Evolutionary conservation across 2,329 filamentous ascomycete genomes (phyloP), one percentile per base, ranked within the genome.

Genomic region (Ustilaginoidea virens): DNA sequence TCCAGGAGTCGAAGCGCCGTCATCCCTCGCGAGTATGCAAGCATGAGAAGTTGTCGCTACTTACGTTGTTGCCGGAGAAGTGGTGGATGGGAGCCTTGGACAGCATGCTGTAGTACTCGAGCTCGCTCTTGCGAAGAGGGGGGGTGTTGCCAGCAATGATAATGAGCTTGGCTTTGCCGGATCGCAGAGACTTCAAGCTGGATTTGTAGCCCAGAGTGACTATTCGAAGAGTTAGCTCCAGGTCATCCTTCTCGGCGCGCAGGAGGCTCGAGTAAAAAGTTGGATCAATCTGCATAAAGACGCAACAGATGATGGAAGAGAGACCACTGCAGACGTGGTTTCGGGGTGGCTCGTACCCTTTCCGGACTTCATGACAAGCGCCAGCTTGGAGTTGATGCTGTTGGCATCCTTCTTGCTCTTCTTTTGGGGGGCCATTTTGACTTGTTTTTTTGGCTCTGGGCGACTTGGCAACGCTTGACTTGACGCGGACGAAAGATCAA

Each of bases 11-110:
- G n/a, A n/a, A n/a, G n/a, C n/a, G n/a, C n/a, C n/a, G n/a, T 32
- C 24, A 29, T 38, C 38, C 35, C 37, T 27, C 17, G 26, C n/a
- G 12, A 12, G 14, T 12, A 12, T 9, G 24, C 13, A 13, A 6
- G 11, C 7, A 17, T 7, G 15, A 6, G 15, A 14, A 28, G 18
- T 12, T 23, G 5, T 10, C 15, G 25, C 6, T 36, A 83, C 87
- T 79, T 78, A 96, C 87, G 75, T 96, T 96, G 78, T 92, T 93
- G 53, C 90, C 90, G 47, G 72, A 72, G 69, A 94, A 96, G 73
- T 98, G 90, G 73, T 96, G 87, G 52, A 96, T 87, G 43, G 80
- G 76, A 50, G 79, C 82, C 77, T 96, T 93, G 59, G 76, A 77
- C 51, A 92, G 63, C 82, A 90, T 90, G 58, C 73, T 73, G 69